Percentiles rank a stretch among this genome's conserved stretches.
Conservation (phyloP, 305 asterid species). For the Fraxinus floribunda region DNA sequence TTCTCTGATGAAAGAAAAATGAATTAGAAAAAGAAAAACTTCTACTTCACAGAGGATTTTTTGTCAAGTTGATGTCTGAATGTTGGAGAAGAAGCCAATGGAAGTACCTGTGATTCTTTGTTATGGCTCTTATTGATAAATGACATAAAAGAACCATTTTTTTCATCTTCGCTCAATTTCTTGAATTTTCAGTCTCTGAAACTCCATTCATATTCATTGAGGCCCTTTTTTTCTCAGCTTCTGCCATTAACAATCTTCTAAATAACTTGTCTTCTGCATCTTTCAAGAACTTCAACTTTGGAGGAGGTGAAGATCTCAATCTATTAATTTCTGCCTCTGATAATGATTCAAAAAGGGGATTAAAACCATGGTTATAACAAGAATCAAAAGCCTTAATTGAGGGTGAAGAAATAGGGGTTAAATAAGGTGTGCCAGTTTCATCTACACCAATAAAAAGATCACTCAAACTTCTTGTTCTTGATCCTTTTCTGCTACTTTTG, state of each 20-base stretch:
- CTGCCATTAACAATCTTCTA: slow-evolving; percentile 46
- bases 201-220: neutral
- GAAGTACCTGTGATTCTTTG: slow-evolving; percentile 43
- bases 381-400: slow-evolving; percentile 42
- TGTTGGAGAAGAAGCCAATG: slow-evolving; percentile 44
- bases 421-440: slow-evolving; percentile 34
- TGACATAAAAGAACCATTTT: slow-evolving; percentile 24
- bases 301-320: slow-evolving; percentile 85
- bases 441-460: slow-evolving; percentile 45
- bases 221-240: slow-evolving; percentile 39
- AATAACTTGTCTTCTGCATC: slow-evolving; percentile 91
- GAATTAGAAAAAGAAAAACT: neutral
- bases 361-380: slow-evolving; percentile 52
- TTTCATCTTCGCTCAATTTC: slow-evolving; percentile 18
- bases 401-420: slow-evolving; percentile 71
- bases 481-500: slow-evolving; percentile 58
- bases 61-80: slow-evolving; percentile 12
- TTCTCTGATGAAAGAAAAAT: neutral
- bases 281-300: slow-evolving; percentile 78
- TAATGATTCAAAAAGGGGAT: slow-evolving; percentile 68
- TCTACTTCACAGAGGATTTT: slow-evolving; percentile 17
- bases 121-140: slow-evolving; percentile 25
- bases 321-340: slow-evolving; percentile 52
- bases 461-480: slow-evolving; percentile 69
- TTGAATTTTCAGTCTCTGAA: neutral